These are phyloP conservation scores for Termitomyces titanicus DNA, from an alignment of 768 basidiomycete genomes.

Conservation along the genomic window DNA sequence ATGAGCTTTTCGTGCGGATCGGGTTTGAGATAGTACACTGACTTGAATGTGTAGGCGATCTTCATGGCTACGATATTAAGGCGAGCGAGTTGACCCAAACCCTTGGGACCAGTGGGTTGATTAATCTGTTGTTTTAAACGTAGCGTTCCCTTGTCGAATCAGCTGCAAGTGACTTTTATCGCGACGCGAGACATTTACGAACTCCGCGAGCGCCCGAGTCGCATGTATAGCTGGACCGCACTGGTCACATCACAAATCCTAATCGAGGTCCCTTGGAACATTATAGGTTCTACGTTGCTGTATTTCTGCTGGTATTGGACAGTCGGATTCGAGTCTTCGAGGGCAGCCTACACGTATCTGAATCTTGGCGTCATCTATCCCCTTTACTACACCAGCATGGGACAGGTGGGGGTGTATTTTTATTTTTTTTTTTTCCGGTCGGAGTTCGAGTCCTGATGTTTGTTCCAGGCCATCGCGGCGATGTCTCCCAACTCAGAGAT, in stretches of 20 bases:
- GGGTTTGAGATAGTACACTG: slow-evolving; percentile 3
- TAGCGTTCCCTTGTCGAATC: slow-evolving; percentile 54
- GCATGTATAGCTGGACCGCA: slow-evolving; percentile 65
- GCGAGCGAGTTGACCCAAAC: too few relatives aligned
- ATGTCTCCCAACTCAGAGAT: slow-evolving; percentile 55
- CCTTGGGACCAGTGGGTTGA: too few relatives aligned
- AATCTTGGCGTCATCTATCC: slow-evolving; percentile 54
- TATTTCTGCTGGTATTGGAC: slow-evolving; percentile 74
- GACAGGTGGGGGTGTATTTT: too few relatives aligned
- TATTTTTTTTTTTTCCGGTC: background rate
- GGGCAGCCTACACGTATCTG: slow-evolving; percentile 59
- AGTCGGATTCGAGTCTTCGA: slow-evolving; percentile 49
- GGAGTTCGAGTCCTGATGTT: slow-evolving; percentile 21
- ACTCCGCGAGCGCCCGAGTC: slow-evolving; percentile 62
- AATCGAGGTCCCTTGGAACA: slow-evolving; percentile 60
- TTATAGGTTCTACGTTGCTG: slow-evolving; percentile 51
- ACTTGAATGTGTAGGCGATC: slow-evolving; percentile 34
- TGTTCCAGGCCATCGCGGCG: slow-evolving; percentile 46
- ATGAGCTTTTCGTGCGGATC: slow-evolving; percentile 58
- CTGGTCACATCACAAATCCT: slow-evolving; percentile 52
- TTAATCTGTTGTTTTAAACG: background rate
- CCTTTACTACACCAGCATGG: slow-evolving; percentile 58
- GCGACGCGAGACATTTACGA: slow-evolving; percentile 59
- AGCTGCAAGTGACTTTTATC: slow-evolving; percentile 61
- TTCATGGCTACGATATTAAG: slow-evolving; percentile 52